phyloP scores from a whole-genome alignment of 257 asterid genomes.

The Solanum piurae region DNA sequence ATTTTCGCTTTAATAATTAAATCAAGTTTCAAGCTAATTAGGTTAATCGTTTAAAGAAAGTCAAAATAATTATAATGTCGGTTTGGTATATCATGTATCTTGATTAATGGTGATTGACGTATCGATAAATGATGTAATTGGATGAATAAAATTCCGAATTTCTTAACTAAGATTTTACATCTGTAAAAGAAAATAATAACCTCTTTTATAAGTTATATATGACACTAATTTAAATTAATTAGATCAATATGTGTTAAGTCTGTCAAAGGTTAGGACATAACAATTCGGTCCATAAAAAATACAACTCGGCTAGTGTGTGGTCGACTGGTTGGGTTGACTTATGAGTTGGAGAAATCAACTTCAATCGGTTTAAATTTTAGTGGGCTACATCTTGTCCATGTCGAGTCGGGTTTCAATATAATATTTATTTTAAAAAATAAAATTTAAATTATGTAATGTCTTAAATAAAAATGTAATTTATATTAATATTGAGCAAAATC shows the following conservation, averaged over 20 bases:
- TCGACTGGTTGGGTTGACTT: not conserved
- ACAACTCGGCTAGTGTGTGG: too few species aligned
- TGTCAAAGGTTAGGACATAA: not conserved
- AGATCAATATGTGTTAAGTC: not conserved
- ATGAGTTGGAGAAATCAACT: not conserved
- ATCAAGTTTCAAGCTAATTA: not conserved
- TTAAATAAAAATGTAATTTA: not conserved
- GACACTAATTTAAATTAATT: not conserved
- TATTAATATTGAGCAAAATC: not conserved
- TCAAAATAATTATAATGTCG: not conserved
- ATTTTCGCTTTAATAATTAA: not conserved
- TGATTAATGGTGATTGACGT: not conserved
- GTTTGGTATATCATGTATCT: not conserved
- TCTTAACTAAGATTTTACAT: not conserved
- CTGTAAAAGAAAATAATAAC: not conserved
- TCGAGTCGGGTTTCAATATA: not conserved
- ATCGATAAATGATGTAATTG: not conserved
- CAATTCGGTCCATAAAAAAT: too few species aligned
- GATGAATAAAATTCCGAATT: not conserved
- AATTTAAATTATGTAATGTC: not conserved
- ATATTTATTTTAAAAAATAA: not conserved
- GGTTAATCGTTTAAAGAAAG: not conserved
- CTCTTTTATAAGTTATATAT: not conserved
- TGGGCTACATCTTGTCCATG: not conserved
- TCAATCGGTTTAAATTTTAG: not conserved